Evolutionary conservation across 345 rosid species (phyloP), one percentile per base, ranked within the genome.

Genomic region (Zanthoxylum bungeanum): DNA sequence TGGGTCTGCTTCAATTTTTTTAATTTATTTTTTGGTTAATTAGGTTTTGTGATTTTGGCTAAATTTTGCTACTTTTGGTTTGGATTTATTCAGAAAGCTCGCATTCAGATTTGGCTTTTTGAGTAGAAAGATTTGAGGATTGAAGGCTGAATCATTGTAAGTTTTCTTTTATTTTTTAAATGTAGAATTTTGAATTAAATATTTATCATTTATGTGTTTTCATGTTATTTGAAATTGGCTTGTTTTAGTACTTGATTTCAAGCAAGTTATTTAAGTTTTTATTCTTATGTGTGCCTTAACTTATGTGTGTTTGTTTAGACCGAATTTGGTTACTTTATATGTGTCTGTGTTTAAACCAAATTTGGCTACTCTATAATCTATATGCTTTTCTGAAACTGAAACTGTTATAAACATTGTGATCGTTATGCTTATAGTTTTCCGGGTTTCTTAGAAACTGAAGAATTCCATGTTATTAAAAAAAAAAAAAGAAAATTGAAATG

Each of bases 101-200:
- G 98, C 57, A 92, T 95, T 57, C 96, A 92, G 91, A 92, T 95
- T 82, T 95, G 98, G 98, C 88, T 95, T 3, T 95, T 89, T 71
- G 99, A 92, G 84, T 97, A 92, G 94, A 92, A 89, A 71, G 98
- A 95, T 77, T 60, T 82, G 84, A 89, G 97, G 79, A 92, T 92
- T 52, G 97, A 95, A 80, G 99, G 98, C 66, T 74, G 87, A 30
- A 85, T 83, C 55, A 87, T 85, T 74, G 91, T 87, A 80, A 84
- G 83, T 76, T 78, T n/a, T n/a, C n/a, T 53, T 53, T 62, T 42
- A 68, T 70, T 8, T 14, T 19, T 2, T 10, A 42, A 40, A 44
- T 12, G 4, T 56, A 16, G 17, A 1, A 11, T 12, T 49, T 10
- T 36, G 21, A 7, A 16, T 1, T 0, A 1, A 11, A 12, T 36